Base-by-base conservation (phyloP, 1,284 basidiomycete species). In the Boletellus deceptivus region DNA sequence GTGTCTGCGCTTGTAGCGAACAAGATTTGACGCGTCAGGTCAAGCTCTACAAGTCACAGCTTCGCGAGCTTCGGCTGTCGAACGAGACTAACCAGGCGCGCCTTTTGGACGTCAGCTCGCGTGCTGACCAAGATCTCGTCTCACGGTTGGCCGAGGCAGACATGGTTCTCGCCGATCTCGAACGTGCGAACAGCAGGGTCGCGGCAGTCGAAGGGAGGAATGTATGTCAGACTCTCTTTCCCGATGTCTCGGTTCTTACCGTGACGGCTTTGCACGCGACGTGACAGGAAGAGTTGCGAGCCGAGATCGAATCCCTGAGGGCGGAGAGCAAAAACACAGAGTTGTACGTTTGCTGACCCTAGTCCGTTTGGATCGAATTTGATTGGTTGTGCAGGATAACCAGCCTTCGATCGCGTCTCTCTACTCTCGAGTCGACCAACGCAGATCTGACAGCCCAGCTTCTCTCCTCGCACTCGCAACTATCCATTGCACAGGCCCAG, bases 1-100 rank as follows among this genome's bases (percentile, higher is more conserved):
- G 10, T 33, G n/a, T 58, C 18, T 13, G 27, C 29, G 41, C n/a
- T 31, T 33, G n/a, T 58, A 94, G 94, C 46, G 95, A 98, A 70
- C 87, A 91, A 66, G 94, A 96, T 61, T 74, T 98, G 43, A 89
- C 91, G 58, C 84, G 89, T 18, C 94, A 98, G 63, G 79, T 98
- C 3, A 77, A 86, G 20, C 76, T 95, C 13, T 83, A 88, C 37
- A 93, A 91, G 67, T 85, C 84, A 40, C 97, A 99, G 70, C 76
- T 99, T 16, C 83, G 87, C 25, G 93, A 97, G 59, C 77, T 99
- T 33, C 89, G 93, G 47, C 82, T 84, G 43, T 94, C 91, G 2
- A 92, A 97, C 65, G 95, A 98, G 62, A 86, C 84, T 11, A 93
- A 89, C 45, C 92, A 97, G 62, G 93, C 94, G 5, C 93, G 89